Evolutionary conservation across 306 rosid species (phyloP).

Genomic region (Glycine soja): DNA sequence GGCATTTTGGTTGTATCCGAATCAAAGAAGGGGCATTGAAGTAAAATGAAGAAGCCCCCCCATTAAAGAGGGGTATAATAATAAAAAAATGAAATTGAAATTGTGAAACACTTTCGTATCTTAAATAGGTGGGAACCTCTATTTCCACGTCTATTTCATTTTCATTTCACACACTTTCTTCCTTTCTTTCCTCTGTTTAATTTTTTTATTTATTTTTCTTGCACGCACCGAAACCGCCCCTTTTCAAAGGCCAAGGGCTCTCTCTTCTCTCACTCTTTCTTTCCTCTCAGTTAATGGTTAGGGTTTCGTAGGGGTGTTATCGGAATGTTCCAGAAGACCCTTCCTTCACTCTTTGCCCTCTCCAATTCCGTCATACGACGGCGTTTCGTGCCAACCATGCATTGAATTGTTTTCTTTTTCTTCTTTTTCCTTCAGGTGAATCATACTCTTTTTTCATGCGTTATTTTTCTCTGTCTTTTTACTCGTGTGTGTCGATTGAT

Average conservation of each 20-base stretch:
- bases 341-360: conserved; percentile 14
- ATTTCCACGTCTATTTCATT: background rate
- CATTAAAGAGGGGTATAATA: background rate
- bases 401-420: conserved; percentile 15
- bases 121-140: conserved; percentile 42
- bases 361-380: conserved; percentile 27
- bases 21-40: background rate
- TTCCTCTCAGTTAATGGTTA: conserved; percentile 49
- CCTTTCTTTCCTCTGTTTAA: background rate
- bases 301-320: conserved; percentile 69
- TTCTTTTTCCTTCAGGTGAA: conserved; percentile 36
- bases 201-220: conserved; percentile 40
- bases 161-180: background rate
- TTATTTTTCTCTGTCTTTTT: background rate
- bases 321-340: conserved; percentile 43
- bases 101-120: conserved; percentile 44
- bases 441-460: background rate
- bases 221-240: conserved; percentile 40
- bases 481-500: background rate
- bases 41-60: background rate
- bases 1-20: background rate
- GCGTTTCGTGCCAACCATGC: conserved; percentile 1
- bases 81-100: background rate
- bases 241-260: conserved; percentile 36
- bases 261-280: background rate